A percentile compares a stretch with the other conserved stretches of the same genome.
Evolutionary conservation across 2,329 filamentous ascomycete genomes (phyloP).

Genomic region (Drechslera avenae): DNA sequence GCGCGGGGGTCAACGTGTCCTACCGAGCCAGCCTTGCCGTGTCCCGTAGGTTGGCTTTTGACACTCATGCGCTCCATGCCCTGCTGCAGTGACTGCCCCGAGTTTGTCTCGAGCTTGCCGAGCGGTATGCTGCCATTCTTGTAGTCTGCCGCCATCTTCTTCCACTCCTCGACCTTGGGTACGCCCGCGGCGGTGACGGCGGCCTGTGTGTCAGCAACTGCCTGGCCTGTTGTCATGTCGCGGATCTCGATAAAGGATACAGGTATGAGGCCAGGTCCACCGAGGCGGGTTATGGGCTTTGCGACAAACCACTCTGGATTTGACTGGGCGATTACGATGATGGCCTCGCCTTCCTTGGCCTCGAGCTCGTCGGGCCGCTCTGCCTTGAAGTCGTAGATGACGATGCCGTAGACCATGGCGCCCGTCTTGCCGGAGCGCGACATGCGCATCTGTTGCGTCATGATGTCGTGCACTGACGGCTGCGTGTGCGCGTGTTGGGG

Average conservation of each 20-base stretch:
- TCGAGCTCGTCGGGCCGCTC: conserved; percentile 96
- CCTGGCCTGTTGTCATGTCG: conserved; percentile 86
- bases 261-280: conserved; percentile 91
- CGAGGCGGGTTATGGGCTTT: conserved; percentile 97
- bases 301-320: conserved; percentile 99
- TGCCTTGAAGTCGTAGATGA: conserved; percentile 95
- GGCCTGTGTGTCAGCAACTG: conserved; percentile 80
- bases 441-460: conserved; percentile 40
- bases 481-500: conserved; percentile 27
- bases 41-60: conserved; percentile 41
- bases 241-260: conserved; percentile 96
- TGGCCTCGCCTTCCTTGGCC: conserved; percentile 91
- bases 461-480: conserved; percentile 36
- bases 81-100: conserved; percentile 58
- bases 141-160: conserved; percentile 98
- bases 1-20: conserved; percentile 19
- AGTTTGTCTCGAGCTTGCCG: conserved; percentile 75
- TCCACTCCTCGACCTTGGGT: conserved; percentile 97
- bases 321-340: conserved; percentile 97
- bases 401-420: conserved; percentile 94
- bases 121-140: conserved; percentile 98
- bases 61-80: conserved; percentile 79
- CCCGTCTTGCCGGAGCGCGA: conserved; percentile 62
- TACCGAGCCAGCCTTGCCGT: conserved; percentile 37
- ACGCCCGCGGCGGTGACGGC: conserved; percentile 89